Percentiles rank a stretch among this genome's conserved stretches.
phyloP scores from a whole-genome alignment of 169 alveolate genomes.

The Plasmodium gallinaceum region DNA sequence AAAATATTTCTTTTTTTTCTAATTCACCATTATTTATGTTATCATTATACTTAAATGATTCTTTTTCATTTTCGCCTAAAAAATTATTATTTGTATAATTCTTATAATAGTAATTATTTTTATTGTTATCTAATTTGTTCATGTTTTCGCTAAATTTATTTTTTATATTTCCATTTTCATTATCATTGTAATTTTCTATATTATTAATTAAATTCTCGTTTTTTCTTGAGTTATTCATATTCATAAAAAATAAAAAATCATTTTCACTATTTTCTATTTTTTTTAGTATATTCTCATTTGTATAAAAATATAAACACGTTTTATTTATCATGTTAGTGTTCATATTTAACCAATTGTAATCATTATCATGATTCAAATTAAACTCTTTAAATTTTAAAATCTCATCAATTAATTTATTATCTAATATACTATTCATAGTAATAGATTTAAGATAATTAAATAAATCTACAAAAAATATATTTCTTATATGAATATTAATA shows the following conservation, averaged over 20 bases:
- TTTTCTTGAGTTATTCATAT: slow-evolving; percentile 11
- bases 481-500: slow-evolving; percentile 60
- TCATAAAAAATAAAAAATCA: slow-evolving; percentile 5
- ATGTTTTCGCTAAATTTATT: neutral
- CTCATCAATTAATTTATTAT: slow-evolving; percentile 65
- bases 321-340: slow-evolving; percentile 37
- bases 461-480: slow-evolving; percentile 73
- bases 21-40: neutral
- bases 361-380: slow-evolving; percentile 36
- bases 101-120: neutral
- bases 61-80: slow-evolving; percentile 1
- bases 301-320: slow-evolving; percentile 48
- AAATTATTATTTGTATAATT: neutral
- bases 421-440: slow-evolving; percentile 30
- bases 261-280: slow-evolving; percentile 24
- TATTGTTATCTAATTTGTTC: neutral
- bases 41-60: neutral
- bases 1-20: slow-evolving; percentile 10
- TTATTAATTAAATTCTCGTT: neutral
- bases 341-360: slow-evolving; percentile 71
- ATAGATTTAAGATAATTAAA: slow-evolving; percentile 34
- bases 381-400: slow-evolving; percentile 77
- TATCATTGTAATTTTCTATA: neutral
- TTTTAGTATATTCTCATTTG: slow-evolving; percentile 44
- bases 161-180: too few species aligned